phyloP scores from a whole-genome alignment of 768 basidiomycete genomes.

The Pisolithus microcarpus region DNA sequence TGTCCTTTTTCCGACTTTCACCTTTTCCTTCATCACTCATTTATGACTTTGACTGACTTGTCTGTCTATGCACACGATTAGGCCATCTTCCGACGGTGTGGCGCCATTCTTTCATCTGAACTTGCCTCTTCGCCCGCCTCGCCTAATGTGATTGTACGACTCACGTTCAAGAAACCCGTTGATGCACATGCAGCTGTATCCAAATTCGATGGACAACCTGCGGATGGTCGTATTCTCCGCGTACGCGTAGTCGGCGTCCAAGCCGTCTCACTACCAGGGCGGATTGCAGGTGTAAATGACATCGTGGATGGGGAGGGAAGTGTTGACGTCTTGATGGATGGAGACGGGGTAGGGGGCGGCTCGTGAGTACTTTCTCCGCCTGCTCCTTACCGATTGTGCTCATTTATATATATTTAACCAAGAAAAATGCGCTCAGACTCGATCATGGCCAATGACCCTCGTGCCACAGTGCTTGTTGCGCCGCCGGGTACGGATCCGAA shows the following conservation, averaged over 20 bases:
- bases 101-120: conserved; percentile 45
- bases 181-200: conserved; percentile 62
- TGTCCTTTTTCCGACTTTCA: too few species aligned
- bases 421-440: conserved; percentile 87
- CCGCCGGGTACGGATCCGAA: conserved; percentile 59
- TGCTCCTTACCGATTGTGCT: neutral
- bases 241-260: conserved; percentile 57
- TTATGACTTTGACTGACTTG: too few species aligned
- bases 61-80: neutral
- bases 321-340: conserved; percentile 52
- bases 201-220: conserved; percentile 74
- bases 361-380: conserved; percentile 38
- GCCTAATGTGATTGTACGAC: conserved; percentile 50
- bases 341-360: conserved; percentile 30
- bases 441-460: conserved; percentile 50
- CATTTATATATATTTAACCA: neutral
- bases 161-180: conserved; percentile 61
- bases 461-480: conserved; percentile 60
- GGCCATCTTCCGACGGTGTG: conserved; percentile 80
- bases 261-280: conserved; percentile 48
- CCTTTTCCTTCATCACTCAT: too few species aligned
- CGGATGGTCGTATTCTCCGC: conserved; percentile 69
- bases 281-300: conserved; percentile 46
- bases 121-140: conserved; percentile 12
- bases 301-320: conserved; percentile 33